phyloP scores from a whole-genome alignment of 2,329 filamentous ascomycete species.

The Neocucurbitaria cava region DNA sequence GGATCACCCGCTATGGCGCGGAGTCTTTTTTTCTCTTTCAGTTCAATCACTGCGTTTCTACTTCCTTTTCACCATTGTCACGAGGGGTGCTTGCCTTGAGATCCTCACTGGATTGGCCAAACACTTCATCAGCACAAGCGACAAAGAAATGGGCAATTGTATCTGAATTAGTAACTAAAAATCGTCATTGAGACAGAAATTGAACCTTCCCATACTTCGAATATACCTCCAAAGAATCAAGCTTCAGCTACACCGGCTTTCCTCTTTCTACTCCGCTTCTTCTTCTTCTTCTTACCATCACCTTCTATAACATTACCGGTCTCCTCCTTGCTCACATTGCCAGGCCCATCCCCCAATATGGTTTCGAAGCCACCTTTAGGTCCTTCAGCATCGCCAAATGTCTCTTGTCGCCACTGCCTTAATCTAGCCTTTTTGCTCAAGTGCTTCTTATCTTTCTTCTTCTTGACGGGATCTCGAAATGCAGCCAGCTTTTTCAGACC shows the following conservation, averaged over 20 bases:
- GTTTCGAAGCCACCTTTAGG: constrained; percentile 51
- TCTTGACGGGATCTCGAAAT: constrained; percentile 88
- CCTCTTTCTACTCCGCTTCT: constrained; percentile 35
- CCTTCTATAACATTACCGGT: constrained; percentile 23
- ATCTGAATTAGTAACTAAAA: background rate
- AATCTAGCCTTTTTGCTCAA: constrained; percentile 92
- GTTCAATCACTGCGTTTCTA: too few relatives aligned
- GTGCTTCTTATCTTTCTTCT: constrained; percentile 84
- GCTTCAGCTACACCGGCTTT: constrained; percentile 17
- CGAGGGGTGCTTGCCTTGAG: too few relatives aligned
- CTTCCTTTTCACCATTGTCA: too few relatives aligned
- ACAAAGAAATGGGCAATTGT: background rate
- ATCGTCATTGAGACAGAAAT: background rate
- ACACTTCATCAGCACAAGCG: too few relatives aligned
- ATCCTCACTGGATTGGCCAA: too few relatives aligned
- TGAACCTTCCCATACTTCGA: background rate
- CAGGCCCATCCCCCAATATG: constrained; percentile 22
- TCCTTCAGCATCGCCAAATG: constrained; percentile 68
- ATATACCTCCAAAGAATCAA: background rate
- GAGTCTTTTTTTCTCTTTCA: too few relatives aligned
- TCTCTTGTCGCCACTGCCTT: constrained; percentile 80
- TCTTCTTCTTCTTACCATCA: constrained; percentile 34
- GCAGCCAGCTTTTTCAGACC: constrained; percentile 94
- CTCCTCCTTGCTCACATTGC: background rate
- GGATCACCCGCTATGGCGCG: too few relatives aligned